Conservation (phyloP, 768 basidiomycete species). For the Hygrocybe punicea region DNA sequence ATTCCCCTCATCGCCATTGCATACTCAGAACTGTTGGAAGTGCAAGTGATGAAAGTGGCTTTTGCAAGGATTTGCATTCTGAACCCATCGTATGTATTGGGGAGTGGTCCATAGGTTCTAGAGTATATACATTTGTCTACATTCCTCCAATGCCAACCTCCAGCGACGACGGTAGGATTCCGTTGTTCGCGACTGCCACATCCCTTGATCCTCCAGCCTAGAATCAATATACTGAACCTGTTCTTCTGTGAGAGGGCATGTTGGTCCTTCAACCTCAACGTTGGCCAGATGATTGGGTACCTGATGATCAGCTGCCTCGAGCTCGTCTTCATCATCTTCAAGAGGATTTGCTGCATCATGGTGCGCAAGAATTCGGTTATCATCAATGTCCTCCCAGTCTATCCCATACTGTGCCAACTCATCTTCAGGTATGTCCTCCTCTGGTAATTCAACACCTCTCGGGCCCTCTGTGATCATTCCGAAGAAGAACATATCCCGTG, state of each 20-base stretch:
- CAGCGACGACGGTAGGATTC: no score
- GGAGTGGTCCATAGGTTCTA: no score
- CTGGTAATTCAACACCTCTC: slow-evolving; percentile 14
- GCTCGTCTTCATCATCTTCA: neutral
- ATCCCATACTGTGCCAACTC: slow-evolving; percentile 26
- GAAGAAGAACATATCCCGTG: slow-evolving; percentile 32
- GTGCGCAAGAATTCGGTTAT: slow-evolving; percentile 9
- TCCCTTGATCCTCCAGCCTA: neutral
- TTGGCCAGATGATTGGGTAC: neutral
- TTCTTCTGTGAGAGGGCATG: neutral
- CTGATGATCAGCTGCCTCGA: neutral
- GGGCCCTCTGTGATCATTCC: slow-evolving; percentile 31
- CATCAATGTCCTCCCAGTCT: slow-evolving; percentile 16
- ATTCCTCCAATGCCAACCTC: no score
- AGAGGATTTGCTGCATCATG: slow-evolving; percentile 12
- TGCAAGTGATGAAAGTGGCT: no score
- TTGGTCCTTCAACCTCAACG: neutral
- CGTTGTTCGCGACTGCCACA: no score
- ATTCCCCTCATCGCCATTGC: no score
- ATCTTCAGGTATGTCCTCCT: slow-evolving; percentile 4
- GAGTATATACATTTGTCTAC: no score
- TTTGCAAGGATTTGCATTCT: no score
- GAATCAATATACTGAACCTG: neutral
- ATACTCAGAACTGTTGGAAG: no score
- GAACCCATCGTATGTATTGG: no score